Base-by-base conservation (phyloP, 495 filamentous ascomycete genomes). In the Chaetomium cochliodes region DNA sequence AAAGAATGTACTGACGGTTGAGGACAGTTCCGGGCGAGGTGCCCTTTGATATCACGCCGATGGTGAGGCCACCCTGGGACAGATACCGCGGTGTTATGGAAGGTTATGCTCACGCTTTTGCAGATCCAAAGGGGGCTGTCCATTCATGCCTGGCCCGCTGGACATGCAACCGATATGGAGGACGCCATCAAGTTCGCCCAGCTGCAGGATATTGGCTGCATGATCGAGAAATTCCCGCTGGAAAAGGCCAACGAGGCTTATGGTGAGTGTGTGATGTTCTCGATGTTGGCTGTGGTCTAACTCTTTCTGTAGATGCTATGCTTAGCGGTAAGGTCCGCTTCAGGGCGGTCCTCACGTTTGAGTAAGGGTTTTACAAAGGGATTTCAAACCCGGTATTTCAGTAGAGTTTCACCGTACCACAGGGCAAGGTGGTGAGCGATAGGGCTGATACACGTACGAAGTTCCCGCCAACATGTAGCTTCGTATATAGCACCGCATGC, bases 111-210 rank as follows among this genome's bases (percentile, higher is more conserved):
- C 12, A 58, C 55, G 4, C 46, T n/a, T 41, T 25, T 13, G 18
- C 49, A 70, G 68, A 47, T 65, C 54, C 7, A 41, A 9, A 56
- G 63, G 5, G 71, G 69, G 13, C 39, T 81, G 5, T 84, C 81
- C 7, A 78, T 91, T 0, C 77, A 81, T 41, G 81, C 84, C n/a
- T 90, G 85, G 83, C 85, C 87, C 0, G 79, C 76, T 49, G 88
- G 89, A 0, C 84, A 89, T 65, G 83, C 85, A 0, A 70, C 81
- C 2, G 88, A 92, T 70, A 77, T 76, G 6, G 88, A 90, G 73
- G 88, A 92, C 65, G 79, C 89, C 0, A 85, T 91, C 61, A 69
- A 67, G 13, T 91, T 91, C 69, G 78, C 88, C 0, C 62, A 82
- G 64, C 65, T 81, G 25, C 79, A 88, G 47, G 78, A 78, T 7